These are phyloP conservation scores for Leccinum uliginosum DNA, from an alignment of 768 basidiomycete genomes.

Conservation along the genomic window DNA sequence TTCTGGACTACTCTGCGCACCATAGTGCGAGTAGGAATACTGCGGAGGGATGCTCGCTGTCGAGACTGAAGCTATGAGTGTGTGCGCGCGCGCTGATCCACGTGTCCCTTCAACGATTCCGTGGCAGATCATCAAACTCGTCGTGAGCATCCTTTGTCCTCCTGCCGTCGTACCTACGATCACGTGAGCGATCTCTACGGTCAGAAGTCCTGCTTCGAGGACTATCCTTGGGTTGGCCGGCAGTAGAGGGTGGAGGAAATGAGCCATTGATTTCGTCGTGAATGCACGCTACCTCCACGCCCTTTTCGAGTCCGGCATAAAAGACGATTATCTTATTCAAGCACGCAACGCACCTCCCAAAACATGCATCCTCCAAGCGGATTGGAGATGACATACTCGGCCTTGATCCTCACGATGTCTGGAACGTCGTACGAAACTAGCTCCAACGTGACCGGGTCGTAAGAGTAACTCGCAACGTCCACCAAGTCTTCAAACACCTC, in stretches of 20 bases:
- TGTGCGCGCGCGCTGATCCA: no score
- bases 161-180: conserved; percentile 54
- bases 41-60: conserved; percentile 17
- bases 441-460: conserved; percentile 60
- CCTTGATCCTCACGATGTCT: conserved; percentile 60
- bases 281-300: no score
- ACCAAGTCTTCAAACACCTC: conserved; percentile 61
- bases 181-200: conserved; percentile 46
- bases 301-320: no score
- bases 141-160: conserved; percentile 45
- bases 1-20: conserved; percentile 15
- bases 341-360: conserved; percentile 46
- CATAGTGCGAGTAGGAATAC: conserved; percentile 19
- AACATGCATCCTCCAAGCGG: conserved; percentile 70
- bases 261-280: conserved; percentile 51
- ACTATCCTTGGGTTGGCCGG: conserved; percentile 40
- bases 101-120: conserved; percentile 40
- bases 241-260: conserved; percentile 36
- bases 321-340: not conserved
- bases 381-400: conserved; percentile 57
- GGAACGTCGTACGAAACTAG: conserved; percentile 78
- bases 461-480: conserved; percentile 73
- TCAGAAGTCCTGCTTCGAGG: conserved; percentile 43
- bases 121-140: conserved; percentile 56
- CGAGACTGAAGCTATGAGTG: conserved; percentile 3